These are phyloP conservation scores for Phytophthora melonis DNA, from an alignment of 352 stramenopile species.

Conservation along the genomic window DNA sequence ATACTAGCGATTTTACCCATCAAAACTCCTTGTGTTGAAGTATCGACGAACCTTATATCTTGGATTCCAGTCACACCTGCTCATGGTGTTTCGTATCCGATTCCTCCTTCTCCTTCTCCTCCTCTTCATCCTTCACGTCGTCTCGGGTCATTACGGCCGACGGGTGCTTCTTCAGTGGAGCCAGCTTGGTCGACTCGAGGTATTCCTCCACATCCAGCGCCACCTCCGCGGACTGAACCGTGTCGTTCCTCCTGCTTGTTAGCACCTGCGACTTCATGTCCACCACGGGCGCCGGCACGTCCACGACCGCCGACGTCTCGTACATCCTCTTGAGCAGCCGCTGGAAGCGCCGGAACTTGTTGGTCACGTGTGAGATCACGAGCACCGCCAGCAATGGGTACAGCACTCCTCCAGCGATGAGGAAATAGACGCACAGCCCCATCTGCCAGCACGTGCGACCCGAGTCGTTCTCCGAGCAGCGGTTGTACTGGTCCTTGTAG, in stretches of 20 bases:
- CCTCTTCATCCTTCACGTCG: conserved; percentile 42
- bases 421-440: conserved; percentile 66
- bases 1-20: conserved; percentile 28
- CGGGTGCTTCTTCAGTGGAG: conserved; percentile 54
- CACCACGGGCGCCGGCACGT: conserved; percentile 48
- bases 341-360: conserved; percentile 75
- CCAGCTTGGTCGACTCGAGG: conserved; percentile 39
- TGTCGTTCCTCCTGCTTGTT: conserved; percentile 37
- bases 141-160: conserved; percentile 47
- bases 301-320: conserved; percentile 61
- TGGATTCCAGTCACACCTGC: conserved; percentile 2
- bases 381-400: conserved; percentile 74
- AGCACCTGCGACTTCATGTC: conserved; percentile 52
- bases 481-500: conserved; percentile 84
- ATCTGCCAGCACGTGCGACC: conserved; percentile 80
- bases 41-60: not conserved
- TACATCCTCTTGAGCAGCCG: conserved; percentile 52
- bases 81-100: conserved; percentile 8
- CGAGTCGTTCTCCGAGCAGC: conserved; percentile 65
- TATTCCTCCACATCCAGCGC: conserved; percentile 50
- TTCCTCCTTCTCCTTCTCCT: conserved; percentile 49
- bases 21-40: not conserved
- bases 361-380: conserved; percentile 61
- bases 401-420: conserved; percentile 57
- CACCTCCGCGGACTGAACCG: conserved; percentile 39